A percentile compares a stretch with the other conserved stretches of the same genome.
Evolutionary conservation across 768 basidiomycete genomes (phyloP).

Genomic region (Leccinum disarticulatum): DNA sequence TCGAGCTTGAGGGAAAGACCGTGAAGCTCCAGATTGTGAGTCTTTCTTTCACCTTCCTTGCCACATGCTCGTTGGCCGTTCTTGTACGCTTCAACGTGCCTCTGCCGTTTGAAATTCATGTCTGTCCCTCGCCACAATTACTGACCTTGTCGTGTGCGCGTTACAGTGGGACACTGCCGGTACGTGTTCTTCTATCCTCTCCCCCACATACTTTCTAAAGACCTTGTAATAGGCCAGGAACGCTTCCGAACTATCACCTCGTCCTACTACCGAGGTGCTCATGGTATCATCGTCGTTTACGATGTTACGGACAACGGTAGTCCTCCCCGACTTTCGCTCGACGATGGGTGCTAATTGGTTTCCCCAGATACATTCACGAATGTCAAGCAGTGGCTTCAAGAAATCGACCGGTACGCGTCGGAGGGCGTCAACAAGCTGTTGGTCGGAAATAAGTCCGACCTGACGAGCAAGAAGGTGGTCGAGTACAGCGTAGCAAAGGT

Average conservation of each 20-base stretch:
- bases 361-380: conserved; percentile 85
- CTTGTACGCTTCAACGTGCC: background rate
- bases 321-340: background rate
- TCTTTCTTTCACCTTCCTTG: conserved; percentile 15
- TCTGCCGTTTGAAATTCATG: background rate
- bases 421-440: conserved; percentile 99
- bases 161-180: conserved; percentile 94
- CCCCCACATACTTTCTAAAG: conserved; percentile 5
- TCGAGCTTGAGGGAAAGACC: conserved; percentile 97
- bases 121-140: background rate
- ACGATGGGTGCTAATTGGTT: conserved; percentile 8
- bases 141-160: conserved; percentile 20
- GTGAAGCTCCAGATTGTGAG: conserved; percentile 98
- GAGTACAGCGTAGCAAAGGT: conserved; percentile 89
- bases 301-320: conserved; percentile 93
- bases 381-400: conserved; percentile 93
- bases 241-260: conserved; percentile 98
- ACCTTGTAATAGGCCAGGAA: conserved; percentile 71
- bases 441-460: conserved; percentile 98
- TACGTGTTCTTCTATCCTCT: conserved; percentile 31
- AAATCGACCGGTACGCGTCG: conserved; percentile 94
- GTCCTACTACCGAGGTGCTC: conserved; percentile 98
- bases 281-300: conserved; percentile 99
- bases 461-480: conserved; percentile 95
- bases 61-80: conserved; percentile 1